A percentile compares a stretch with the other conserved stretches of the same genome.
Evolutionary conservation across 139 green algal genomes (phyloP).

Genomic region (Micromonas commoda): DNA sequence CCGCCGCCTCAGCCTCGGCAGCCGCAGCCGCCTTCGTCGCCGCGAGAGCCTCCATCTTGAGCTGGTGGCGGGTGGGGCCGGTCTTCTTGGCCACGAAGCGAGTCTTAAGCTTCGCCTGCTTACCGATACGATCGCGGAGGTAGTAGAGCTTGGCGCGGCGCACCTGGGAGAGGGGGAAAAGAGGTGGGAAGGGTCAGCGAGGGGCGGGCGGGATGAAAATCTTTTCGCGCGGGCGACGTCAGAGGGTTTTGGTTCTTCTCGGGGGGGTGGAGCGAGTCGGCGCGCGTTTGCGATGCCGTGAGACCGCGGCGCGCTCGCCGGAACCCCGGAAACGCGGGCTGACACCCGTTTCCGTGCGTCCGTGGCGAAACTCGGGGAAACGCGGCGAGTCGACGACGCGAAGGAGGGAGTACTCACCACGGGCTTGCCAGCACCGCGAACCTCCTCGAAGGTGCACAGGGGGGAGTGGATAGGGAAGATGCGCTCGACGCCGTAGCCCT

Average conservation of each 20-base stretch:
- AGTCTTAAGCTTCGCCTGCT: slow-evolving; percentile 39
- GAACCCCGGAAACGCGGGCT: too few relatives aligned
- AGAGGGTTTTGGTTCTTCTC: too few relatives aligned
- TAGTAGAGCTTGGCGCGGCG: slow-evolving; percentile 61
- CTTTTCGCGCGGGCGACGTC: too few relatives aligned
- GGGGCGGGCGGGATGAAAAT: too few relatives aligned
- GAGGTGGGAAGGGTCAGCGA: neutral
- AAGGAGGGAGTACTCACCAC: neutral
- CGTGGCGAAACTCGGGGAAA: too few relatives aligned
- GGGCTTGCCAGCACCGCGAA: slow-evolving; percentile 23
- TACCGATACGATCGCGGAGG: slow-evolving; percentile 50
- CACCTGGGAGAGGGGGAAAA: slow-evolving; percentile 20
- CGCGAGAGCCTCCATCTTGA: slow-evolving; percentile 5
- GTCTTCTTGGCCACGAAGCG: slow-evolving; percentile 21
- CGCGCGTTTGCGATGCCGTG: too few relatives aligned
- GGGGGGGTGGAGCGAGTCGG: too few relatives aligned
- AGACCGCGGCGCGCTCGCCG: too few relatives aligned
- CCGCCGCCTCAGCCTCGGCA: neutral
- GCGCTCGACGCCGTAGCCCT: slow-evolving; percentile 42
- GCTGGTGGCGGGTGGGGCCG: neutral
- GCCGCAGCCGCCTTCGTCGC: neutral
- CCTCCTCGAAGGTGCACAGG: slow-evolving; percentile 22
- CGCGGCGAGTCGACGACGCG: neutral
- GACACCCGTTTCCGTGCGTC: too few relatives aligned
- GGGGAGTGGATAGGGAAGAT: slow-evolving; percentile 43